A percentile compares a stretch with the other conserved stretches of the same genome.
These are phyloP conservation scores for Mucuna pruriens DNA, from an alignment of 306 rosid genomes.

Conservation along the genomic window DNA sequence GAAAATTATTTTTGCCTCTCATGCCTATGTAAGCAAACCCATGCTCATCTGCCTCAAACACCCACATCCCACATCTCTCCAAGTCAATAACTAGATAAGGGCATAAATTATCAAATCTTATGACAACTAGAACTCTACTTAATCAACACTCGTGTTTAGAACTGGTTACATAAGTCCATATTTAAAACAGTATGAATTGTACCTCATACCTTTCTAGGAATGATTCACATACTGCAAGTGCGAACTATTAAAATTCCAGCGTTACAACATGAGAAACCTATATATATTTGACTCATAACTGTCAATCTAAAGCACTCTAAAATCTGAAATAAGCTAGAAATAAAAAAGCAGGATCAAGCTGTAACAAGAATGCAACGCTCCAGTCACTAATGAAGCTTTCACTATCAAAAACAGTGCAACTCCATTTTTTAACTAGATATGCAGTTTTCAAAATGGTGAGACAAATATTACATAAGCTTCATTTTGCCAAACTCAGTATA, in stretches of 20 bases:
- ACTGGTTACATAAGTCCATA: constrained; percentile 10
- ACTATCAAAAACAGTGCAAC: constrained; percentile 14
- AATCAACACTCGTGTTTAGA: background rate
- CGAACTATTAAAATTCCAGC: constrained; percentile 27
- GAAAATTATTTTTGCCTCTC: background rate
- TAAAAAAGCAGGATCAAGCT: constrained; percentile 26
- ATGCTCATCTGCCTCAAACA: constrained; percentile 5
- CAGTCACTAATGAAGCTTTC: constrained; percentile 20
- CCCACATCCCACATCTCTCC: background rate
- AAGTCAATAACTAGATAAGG: constrained; percentile 4
- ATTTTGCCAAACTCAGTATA: constrained; percentile 22
- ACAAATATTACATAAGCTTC: constrained; percentile 23
- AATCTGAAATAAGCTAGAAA: constrained; percentile 33
- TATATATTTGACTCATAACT: constrained; percentile 1
- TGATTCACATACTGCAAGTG: constrained; percentile 23
- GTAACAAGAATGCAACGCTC: constrained; percentile 33
- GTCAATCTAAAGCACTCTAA: constrained; percentile 37
- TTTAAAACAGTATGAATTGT: constrained; percentile 18
- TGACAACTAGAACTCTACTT: constrained; percentile 21
- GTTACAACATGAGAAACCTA: constrained; percentile 18
- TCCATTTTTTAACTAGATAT: constrained; percentile 24
- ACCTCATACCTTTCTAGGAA: constrained; percentile 5
- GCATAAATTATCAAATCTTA: constrained; percentile 27
- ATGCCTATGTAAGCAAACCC: constrained; percentile 13
- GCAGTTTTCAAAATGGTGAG: constrained; percentile 25